Evolutionary conservation across 2,329 filamentous ascomycete genomes (phyloP).

Genomic region (Berkeleyomyces rouxiae): DNA sequence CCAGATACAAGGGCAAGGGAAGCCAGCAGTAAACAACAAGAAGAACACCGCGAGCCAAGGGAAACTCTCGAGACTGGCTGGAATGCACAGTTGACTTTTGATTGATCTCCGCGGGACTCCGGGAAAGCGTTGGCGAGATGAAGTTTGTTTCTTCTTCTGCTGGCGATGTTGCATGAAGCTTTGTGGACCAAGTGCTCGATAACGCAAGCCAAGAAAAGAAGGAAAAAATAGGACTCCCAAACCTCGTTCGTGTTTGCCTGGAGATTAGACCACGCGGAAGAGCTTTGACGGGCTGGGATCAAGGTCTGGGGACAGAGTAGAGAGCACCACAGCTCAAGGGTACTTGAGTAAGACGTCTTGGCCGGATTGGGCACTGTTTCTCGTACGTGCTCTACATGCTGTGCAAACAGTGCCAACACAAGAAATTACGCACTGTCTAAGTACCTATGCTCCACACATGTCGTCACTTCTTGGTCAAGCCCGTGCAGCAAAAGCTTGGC

Average conservation of each 20-base stretch:
- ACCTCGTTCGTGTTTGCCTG: neutral
- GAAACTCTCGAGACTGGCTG: neutral
- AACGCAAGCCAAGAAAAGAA: neutral
- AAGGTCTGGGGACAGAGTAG: neutral
- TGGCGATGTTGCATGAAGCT: neutral
- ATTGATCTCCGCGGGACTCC: neutral
- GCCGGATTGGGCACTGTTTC: neutral
- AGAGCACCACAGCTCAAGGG: neutral
- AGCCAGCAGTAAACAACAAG: neutral
- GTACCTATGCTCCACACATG: neutral
- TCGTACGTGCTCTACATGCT: neutral
- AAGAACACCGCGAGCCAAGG: neutral
- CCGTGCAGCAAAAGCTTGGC: neutral
- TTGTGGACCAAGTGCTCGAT: neutral
- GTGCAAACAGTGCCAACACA: neutral
- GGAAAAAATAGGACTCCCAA: neutral
- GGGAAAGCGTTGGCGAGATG: neutral
- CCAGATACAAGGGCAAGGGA: neutral
- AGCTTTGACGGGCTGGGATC: conserved; percentile 1
- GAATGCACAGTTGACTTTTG: neutral
- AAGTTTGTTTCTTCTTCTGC: neutral
- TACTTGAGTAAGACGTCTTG: neutral
- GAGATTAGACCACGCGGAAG: neutral
- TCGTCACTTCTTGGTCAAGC: neutral
- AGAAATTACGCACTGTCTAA: too few relatives aligned